phyloP scores from a whole-genome alignment of 129 eudicot genomes.

The Sambucus nigra region DNA sequence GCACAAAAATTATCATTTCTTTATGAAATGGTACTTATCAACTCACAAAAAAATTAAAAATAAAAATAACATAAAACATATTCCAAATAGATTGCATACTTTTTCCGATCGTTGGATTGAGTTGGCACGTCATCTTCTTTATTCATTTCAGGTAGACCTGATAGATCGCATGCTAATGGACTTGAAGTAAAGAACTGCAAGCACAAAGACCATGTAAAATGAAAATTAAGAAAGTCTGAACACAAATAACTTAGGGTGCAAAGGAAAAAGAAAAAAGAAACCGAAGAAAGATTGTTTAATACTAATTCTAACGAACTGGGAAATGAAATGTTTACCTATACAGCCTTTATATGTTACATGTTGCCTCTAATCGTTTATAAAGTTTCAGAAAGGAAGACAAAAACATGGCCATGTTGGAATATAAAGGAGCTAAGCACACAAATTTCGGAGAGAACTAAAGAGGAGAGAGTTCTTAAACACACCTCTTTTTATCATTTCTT shows the following conservation, averaged over 20 bases:
- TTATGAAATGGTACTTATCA: neutral
- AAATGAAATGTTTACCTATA: no score
- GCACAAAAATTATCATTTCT: neutral
- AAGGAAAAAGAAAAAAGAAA: neutral
- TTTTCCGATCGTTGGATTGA: conserved; percentile 30
- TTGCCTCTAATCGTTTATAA: no score
- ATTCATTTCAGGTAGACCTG: conserved; percentile 36
- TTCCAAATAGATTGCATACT: conserved; percentile 20
- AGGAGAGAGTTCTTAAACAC: no score
- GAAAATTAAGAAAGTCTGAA: neutral
- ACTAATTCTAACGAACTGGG: no score
- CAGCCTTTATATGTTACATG: no score
- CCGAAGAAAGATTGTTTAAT: no score
- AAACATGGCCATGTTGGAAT: no score
- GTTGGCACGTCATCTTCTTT: conserved; percentile 38
- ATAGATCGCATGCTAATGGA: conserved; percentile 60
- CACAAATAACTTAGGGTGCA: neutral
- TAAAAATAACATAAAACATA: neutral
- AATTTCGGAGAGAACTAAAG: no score
- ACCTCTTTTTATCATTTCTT: no score
- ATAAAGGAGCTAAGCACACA: no score
- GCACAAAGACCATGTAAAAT: conserved; percentile 3
- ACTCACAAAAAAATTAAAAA: neutral
- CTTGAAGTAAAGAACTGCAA: conserved; percentile 57
- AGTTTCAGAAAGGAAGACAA: no score